Percentiles rank a stretch among this genome's conserved stretches.
Evolutionary conservation across 2,329 filamentous ascomycete genomes (phyloP).

Genomic region (Aspergillus udagawae): DNA sequence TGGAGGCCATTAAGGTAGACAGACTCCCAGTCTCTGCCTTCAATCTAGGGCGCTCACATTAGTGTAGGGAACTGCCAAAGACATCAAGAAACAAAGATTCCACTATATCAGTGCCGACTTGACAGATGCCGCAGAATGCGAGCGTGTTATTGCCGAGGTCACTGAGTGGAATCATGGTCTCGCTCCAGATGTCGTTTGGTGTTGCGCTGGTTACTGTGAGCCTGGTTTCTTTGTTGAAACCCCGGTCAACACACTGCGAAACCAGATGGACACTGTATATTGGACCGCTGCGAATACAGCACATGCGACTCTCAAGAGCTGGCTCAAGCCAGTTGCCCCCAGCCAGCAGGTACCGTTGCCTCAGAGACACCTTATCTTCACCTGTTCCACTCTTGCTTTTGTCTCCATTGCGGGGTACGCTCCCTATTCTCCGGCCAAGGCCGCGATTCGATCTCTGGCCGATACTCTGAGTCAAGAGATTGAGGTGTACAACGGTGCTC

Average conservation of each 20-base stretch:
- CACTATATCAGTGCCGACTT: slow-evolving; percentile 81
- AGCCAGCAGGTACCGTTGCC: slow-evolving; percentile 30
- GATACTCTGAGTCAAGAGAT: slow-evolving; percentile 83
- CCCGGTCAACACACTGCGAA: slow-evolving; percentile 60
- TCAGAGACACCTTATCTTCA: slow-evolving; percentile 78
- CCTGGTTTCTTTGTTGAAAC: slow-evolving; percentile 77
- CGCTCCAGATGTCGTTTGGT: slow-evolving; percentile 85
- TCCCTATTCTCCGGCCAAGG: slow-evolving; percentile 80
- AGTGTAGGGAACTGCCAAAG: slow-evolving; percentile 59
- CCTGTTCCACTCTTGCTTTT: slow-evolving; percentile 71
- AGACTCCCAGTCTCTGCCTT: not conserved
- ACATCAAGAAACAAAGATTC: slow-evolving; percentile 69
- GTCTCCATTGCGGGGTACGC: slow-evolving; percentile 76
- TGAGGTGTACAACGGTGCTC: slow-evolving; percentile 71
- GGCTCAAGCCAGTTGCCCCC: slow-evolving; percentile 53
- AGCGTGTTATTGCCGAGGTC: slow-evolving; percentile 65
- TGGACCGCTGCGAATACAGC: slow-evolving; percentile 83
- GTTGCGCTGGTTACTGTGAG: slow-evolving; percentile 70
- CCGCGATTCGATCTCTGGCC: slow-evolving; percentile 75
- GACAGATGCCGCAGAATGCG: slow-evolving; percentile 64
- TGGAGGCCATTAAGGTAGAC: slow-evolving; percentile 61
- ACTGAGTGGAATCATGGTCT: slow-evolving; percentile 72
- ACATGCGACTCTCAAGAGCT: slow-evolving; percentile 70
- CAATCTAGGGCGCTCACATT: slow-evolving; percentile 15
- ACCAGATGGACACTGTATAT: slow-evolving; percentile 91